Conservation (phyloP, 2,329 filamentous ascomycete species). For the Sarocladium brachiariae region DNA sequence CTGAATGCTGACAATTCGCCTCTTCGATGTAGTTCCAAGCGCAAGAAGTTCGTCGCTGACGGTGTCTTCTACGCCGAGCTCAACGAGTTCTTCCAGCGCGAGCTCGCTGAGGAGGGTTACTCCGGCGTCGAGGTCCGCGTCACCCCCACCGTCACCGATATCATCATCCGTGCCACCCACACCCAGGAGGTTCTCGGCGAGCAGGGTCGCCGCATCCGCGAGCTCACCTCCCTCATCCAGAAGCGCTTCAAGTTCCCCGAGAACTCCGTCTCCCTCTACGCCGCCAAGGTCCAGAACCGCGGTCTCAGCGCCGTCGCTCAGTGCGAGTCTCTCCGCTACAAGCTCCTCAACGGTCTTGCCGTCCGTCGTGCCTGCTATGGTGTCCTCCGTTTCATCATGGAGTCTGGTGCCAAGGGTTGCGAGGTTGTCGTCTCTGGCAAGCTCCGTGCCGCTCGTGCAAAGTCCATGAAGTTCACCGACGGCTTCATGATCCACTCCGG, state of each 20-base stretch:
- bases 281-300: conserved; percentile 99
- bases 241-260: conserved; percentile 99
- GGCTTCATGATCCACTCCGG: conserved; percentile 99
- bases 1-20: conserved; percentile 10
- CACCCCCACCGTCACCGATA: conserved; percentile 98
- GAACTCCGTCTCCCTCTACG: conserved; percentile 99
- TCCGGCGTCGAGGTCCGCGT: conserved; percentile 99
- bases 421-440: conserved; percentile 99
- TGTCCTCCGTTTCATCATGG: conserved; percentile 99
- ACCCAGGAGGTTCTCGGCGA: conserved; percentile 99
- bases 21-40: conserved; percentile 65
- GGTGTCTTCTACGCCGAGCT: conserved; percentile 99
- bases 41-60: conserved; percentile 92
- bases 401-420: conserved; percentile 98
- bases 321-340: conserved; percentile 99
- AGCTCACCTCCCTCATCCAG: conserved; percentile 99
- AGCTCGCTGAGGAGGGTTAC: conserved; percentile 99
- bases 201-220: conserved; percentile 99
- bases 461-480: conserved; percentile 99
- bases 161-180: conserved; percentile 99
- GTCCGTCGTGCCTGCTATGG: conserved; percentile 99
- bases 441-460: conserved; percentile 96
- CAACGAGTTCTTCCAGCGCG: conserved; percentile 99
- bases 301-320: conserved; percentile 99
- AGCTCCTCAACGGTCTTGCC: conserved; percentile 98